Evolutionary conservation across 306 rosid species (phyloP), one percentile per base, ranked within the genome.

Genomic region (Leucaena leucocephala): DNA sequence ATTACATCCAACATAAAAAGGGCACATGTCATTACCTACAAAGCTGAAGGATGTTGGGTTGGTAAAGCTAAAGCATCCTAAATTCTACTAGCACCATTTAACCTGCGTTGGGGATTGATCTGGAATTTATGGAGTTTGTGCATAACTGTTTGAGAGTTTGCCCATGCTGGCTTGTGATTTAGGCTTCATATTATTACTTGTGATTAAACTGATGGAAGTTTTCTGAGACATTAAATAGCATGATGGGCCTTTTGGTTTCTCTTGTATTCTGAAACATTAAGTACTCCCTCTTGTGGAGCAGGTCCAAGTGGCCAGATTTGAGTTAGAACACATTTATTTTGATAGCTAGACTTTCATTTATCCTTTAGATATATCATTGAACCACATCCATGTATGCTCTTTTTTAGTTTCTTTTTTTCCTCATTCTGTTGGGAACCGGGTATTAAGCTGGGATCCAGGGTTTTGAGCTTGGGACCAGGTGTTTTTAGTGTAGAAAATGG

Each of bases 61-160:
- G 67, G 67, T 66, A 68, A 42, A 77, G 57, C 59, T 57, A 14
- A 48, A 12, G 54, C 54, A 4, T 77, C 66, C 70, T 54, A 76
- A 55, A 52, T 72, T 54, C 57, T 55, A 5, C 72, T 52, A 16
- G 22, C 66, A 45, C 38, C 48, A 44, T 7, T 44, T 36, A 65
- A 57, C 55, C 42, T 46, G 21, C 9, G 5, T 43, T 19, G 17
- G 67, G 55, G 62, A 6, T 78, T 72, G 11, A 7, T 36, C 35
- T 72, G 22, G 46, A 52, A 54, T 45, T 10, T 54, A 19, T 19
- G 17, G 68, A 74, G 52, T 57, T 21, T 57, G 62, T 21, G 39
- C 54, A 6, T 73, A 27, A 59, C 16, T 4, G 10, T 27, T 27
- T 46, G 21, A 70, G 34, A 10, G 14, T 69, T 45, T 46, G 5